Evolutionary conservation across 495 filamentous ascomycete species (phyloP), one percentile per base, ranked within the genome.

Genomic region (Parachaetomium inaequale): DNA sequence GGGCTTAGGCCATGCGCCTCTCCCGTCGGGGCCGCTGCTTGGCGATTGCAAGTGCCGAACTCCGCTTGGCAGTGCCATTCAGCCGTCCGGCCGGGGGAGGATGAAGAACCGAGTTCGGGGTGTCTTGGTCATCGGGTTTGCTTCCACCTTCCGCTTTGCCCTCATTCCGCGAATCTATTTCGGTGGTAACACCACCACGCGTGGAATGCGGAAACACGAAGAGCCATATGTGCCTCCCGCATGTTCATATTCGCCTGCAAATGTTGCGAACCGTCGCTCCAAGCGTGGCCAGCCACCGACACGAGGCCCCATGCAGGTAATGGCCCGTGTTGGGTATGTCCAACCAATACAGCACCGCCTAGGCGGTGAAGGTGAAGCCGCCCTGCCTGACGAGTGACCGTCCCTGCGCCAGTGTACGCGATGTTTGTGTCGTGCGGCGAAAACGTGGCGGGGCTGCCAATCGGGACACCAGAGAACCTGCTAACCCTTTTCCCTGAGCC

Each of bases 401-500:
- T 46, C 28, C 43, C 31, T 17, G 50, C 25, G 32, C 31, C 25
- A 59, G 51, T 29, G n/a, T 29, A 42, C 51, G 51, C 31, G 11
- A 25, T 32, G 47, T 53, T 51, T 46, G 34, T 64, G 62, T 45
- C 45, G 43, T 51, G 51, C 25, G 23, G 52, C n/a, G 7, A 8
- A 36, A 17, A 17, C 31, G 26, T 29, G 43, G 43, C 42, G 14
- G 36, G 25, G 7, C 15, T 61, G 42, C 23, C 43, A n/a, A 40
- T 21, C 53, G 4, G 17, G 15, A n/a, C 19, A 2, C n/a, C 8
- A 17, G 15, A 46, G 17, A 21, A 6, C 28, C 4, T 7, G 23
- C 70, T 68, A 78, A 25, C 76, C 75, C 25, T 73, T 76, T 7
- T 81, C 70, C 58, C 82, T 75, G 3, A 85, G 70, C 46, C 73